These are phyloP conservation scores for Ballota nigra DNA, from an alignment of 257 asterid species.

Conservation along the genomic window DNA sequence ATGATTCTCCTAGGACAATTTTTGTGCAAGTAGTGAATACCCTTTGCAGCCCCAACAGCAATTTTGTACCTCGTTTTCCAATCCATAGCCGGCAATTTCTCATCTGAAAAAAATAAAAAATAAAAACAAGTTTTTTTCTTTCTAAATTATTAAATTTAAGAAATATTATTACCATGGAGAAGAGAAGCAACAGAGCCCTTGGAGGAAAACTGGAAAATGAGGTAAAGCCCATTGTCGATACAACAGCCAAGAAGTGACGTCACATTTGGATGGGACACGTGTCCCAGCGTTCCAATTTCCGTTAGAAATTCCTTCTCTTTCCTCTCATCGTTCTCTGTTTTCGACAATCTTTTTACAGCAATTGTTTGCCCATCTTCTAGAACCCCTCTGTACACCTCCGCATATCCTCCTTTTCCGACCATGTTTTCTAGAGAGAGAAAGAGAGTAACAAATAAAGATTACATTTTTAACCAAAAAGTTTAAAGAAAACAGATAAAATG, in stretches of 20 bases:
- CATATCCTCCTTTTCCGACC: conserved; percentile 95
- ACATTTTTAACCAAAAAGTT: background rate
- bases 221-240: conserved; percentile 82
- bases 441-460: background rate
- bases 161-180: conserved; percentile 68
- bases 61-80: conserved; percentile 90
- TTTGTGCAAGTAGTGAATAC: conserved; percentile 86
- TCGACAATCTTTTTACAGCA: conserved; percentile 77
- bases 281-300: conserved; percentile 88
- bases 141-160: too few relatives aligned
- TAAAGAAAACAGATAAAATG: background rate
- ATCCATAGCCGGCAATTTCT: conserved; percentile 54
- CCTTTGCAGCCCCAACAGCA: conserved; percentile 83
- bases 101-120: conserved; percentile 55
- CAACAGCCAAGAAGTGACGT: conserved; percentile 83
- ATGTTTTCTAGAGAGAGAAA: conserved; percentile 43
- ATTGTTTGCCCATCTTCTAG: conserved; percentile 74
- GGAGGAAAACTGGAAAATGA: conserved; percentile 86
- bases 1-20: conserved; percentile 88
- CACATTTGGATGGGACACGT: conserved; percentile 81
- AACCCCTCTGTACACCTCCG: conserved; percentile 92
- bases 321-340: conserved; percentile 69
- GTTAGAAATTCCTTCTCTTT: conserved; percentile 84
- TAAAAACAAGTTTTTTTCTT: too few relatives aligned
- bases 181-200: conserved; percentile 89